These are phyloP conservation scores for Pseudonitzschia delicatissima DNA, from an alignment of 108 stramenopile species.

Conservation along the genomic window DNA sequence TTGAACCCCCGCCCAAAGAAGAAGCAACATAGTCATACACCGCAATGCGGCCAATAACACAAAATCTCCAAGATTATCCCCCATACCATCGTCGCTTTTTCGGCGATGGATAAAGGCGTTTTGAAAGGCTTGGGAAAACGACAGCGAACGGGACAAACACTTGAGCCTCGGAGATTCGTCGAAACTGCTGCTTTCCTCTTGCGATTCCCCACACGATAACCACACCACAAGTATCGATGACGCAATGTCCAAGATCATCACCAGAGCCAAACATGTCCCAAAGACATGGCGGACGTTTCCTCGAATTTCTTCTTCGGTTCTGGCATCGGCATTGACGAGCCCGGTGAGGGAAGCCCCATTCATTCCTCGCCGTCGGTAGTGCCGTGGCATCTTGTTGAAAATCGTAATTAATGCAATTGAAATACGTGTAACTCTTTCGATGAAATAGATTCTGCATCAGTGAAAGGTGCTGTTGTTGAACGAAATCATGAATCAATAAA, in stretches of 20 bases:
- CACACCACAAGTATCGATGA: neutral
- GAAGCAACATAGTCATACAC: neutral
- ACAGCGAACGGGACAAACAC: no score
- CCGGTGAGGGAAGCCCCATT: slow-evolving; percentile 18
- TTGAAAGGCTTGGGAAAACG: no score
- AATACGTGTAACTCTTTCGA: no score
- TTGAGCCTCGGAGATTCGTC: no score
- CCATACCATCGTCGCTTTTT: no score
- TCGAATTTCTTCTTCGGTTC: slow-evolving; percentile 7
- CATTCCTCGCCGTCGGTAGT: no score
- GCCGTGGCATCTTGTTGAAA: no score
- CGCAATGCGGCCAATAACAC: slow-evolving; percentile 5
- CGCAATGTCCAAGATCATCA: slow-evolving; percentile 9
- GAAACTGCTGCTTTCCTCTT: neutral
- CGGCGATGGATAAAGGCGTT: no score
- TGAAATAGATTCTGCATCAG: no score
- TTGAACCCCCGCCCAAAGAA: slow-evolving; percentile 9
- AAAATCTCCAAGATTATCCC: slow-evolving; percentile 14
- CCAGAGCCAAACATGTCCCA: slow-evolving; percentile 3
- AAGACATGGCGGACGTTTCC: slow-evolving; percentile 2
- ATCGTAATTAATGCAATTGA: no score
- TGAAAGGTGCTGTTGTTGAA: no score
- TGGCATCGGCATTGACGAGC: slow-evolving; percentile 15
- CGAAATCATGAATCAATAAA: no score
- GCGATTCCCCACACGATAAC: neutral